A percentile compares a stretch with the other conserved stretches of the same genome.
Conservation (phyloP, 495 filamentous ascomycete genomes). For the Cercophora sp. region DNA sequence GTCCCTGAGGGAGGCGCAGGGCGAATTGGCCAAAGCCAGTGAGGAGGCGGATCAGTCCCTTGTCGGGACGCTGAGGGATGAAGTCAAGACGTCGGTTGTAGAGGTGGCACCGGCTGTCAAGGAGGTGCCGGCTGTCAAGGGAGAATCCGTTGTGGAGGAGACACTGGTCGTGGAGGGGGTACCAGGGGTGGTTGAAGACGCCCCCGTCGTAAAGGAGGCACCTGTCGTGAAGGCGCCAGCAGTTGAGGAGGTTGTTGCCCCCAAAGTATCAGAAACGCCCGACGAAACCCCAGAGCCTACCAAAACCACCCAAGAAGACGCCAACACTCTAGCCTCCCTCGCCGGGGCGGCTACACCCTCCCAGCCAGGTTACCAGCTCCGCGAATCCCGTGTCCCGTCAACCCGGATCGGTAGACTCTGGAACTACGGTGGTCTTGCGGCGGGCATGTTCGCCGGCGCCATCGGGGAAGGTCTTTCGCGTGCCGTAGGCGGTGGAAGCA, state of each 20-base stretch:
- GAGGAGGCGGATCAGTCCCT: not conserved
- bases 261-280: no score
- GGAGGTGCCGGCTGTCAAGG: no score
- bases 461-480: constrained; percentile 78
- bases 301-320: constrained; percentile 14
- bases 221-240: no score
- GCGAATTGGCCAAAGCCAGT: not conserved
- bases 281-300: no score
- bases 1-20: constrained; percentile 13
- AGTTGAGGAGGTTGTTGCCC: no score
- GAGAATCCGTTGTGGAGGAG: no score
- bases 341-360: no score
- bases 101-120: no score
- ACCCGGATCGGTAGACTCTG: constrained; percentile 81
- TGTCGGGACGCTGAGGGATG: not conserved
- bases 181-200: not conserved
- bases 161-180: not conserved
- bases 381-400: constrained; percentile 86
- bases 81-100: not conserved
- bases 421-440: constrained; percentile 90
- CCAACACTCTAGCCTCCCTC: constrained; percentile 11
- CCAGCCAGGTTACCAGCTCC: constrained; percentile 67
- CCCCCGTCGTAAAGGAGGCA: no score
- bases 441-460: constrained; percentile 94
- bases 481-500: constrained; percentile 52